phyloP scores from a whole-genome alignment of 805 yeast species.

The Saturnispora silvae region DNA sequence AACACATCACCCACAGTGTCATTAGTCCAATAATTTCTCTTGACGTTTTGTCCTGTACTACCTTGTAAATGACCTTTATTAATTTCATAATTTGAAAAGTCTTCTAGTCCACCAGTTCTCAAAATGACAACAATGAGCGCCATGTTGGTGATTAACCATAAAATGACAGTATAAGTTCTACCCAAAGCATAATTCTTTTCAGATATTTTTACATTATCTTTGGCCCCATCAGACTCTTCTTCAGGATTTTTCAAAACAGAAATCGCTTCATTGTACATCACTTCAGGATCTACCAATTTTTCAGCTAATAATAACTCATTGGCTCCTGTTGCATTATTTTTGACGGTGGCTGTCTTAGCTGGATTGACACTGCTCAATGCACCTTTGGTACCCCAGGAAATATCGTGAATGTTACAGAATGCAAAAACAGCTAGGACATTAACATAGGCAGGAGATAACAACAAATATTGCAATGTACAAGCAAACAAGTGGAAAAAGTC shows the following conservation, averaged over 20 bases:
- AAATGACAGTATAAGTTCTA: constrained; percentile 75
- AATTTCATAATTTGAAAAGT: constrained; percentile 18
- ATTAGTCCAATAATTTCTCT: constrained; percentile 16
- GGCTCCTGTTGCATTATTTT: constrained; percentile 9
- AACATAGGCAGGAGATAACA: constrained; percentile 79
- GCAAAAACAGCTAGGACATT: constrained; percentile 88
- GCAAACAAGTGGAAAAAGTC: constrained; percentile 90
- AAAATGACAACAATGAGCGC: constrained; percentile 70
- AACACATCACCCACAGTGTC: constrained; percentile 33
- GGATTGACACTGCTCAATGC: constrained; percentile 47
- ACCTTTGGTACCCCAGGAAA: constrained; percentile 96
- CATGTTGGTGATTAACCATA: constrained; percentile 81
- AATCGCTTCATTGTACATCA: constrained; percentile 19
- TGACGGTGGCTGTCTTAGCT: constrained; percentile 45
- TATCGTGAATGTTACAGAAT: constrained; percentile 88
- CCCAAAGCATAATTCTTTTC: constrained; percentile 77
- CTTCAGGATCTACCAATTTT: constrained; percentile 24
- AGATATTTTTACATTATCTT: constrained; percentile 15
- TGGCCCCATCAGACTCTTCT: constrained; percentile 32
- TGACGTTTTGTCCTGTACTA: constrained; percentile 21
- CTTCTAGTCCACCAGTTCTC: constrained; percentile 68
- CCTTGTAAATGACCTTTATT: constrained; percentile 20
- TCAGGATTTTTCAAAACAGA: constrained; percentile 29
- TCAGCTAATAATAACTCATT: constrained; percentile 21
- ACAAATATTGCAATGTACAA: constrained; percentile 69